Percentiles rank a stretch among this genome's conserved stretches.
Evolutionary conservation across 2,329 filamentous ascomycete genomes (phyloP).

Genomic region (Penicillium sp.): DNA sequence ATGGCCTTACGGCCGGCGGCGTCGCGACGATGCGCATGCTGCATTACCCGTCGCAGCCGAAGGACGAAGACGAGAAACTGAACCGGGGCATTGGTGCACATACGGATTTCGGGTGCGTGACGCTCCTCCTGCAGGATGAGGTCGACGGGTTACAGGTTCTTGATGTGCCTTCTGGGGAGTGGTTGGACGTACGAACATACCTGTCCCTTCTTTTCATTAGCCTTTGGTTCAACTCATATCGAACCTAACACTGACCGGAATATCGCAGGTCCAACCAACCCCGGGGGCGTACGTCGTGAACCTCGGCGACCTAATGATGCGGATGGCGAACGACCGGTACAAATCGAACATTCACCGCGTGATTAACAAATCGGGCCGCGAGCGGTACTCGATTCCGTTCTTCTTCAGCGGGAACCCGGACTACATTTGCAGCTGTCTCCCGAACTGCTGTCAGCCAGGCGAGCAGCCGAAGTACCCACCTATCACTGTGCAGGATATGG

Average conservation of each 20-base stretch:
- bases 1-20: constrained; percentile 40
- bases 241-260: too few species aligned
- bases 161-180: constrained; percentile 34
- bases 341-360: constrained; percentile 50
- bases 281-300: constrained; percentile 39
- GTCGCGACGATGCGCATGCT: constrained; percentile 50
- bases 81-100: constrained; percentile 50
- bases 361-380: constrained; percentile 45
- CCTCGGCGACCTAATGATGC: constrained; percentile 47
- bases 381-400: constrained; percentile 50
- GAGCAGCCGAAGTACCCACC: constrained; percentile 47
- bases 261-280: constrained; percentile 30
- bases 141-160: constrained; percentile 45
- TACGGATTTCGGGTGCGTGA: constrained; percentile 50
- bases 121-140: constrained; percentile 48
- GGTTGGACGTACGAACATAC: constrained; percentile 35
- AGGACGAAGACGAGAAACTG: constrained; percentile 41
- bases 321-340: constrained; percentile 49
- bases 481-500: constrained; percentile 50
- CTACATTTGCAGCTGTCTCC: constrained; percentile 49
- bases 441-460: constrained; percentile 44
- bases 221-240: too few species aligned
- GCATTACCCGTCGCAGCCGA: constrained; percentile 49
- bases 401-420: constrained; percentile 53
- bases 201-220: background rate